Conservation (phyloP, 148 eudicot genomes). For the Oxyria digyna region DNA sequence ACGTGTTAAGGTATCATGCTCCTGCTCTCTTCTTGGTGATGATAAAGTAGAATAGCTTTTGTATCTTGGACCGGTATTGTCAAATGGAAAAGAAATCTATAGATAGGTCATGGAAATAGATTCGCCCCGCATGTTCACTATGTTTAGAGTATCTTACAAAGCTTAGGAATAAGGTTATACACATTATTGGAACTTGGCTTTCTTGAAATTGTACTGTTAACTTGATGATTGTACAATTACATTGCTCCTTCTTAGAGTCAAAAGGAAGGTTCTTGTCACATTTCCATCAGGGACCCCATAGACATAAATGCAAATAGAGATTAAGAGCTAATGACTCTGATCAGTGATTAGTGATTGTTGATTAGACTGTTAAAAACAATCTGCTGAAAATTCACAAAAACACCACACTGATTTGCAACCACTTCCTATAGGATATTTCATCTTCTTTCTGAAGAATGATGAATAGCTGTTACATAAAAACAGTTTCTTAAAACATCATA, state of each 20-base stretch:
- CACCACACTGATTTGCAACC: too few species aligned
- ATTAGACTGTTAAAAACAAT: background rate
- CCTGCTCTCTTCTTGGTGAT: background rate
- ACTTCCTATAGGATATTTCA: background rate
- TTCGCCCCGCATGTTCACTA: background rate
- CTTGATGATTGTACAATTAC: background rate
- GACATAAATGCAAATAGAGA: background rate
- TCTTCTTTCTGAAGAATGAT: too few species aligned
- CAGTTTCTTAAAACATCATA: background rate
- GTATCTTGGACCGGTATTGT: too few species aligned
- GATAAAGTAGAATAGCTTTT: background rate
- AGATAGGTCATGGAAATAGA: too few species aligned
- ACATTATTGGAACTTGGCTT: constrained; percentile 4
- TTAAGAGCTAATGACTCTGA: background rate
- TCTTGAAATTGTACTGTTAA: background rate
- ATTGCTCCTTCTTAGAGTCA: background rate
- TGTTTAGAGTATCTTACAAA: background rate
- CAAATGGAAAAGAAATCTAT: too few species aligned
- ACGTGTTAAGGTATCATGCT: background rate
- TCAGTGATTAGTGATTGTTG: background rate
- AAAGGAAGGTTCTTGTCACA: background rate
- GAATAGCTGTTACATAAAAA: background rate
- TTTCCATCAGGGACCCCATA: background rate
- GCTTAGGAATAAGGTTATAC: background rate
- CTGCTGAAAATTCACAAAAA: background rate